A percentile compares a stretch with the other conserved stretches of the same genome.
phyloP scores from a whole-genome alignment of 176 grass and related monocot species.

The sorghum (Sorghum bicolor) region Sorghum_bicolor_NCBIv3 NC_012870.2:57003501-57004000 shows the following conservation, averaged over 20 bases:
- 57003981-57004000: background rate
- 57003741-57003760: background rate
- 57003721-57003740: background rate
- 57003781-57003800: background rate
- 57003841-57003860: constrained; percentile 6
- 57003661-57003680: background rate
- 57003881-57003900: background rate
- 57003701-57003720: background rate
- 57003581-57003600: background rate
- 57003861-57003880: background rate
- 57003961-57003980: constrained; percentile 18
- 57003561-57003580: background rate
- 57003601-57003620: background rate
- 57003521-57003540: background rate
- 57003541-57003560: background rate
- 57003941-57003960: background rate
- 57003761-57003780: background rate
- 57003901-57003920: background rate
- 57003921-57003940: background rate
- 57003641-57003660: background rate
- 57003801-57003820: background rate
- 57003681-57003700: background rate
- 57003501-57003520: background rate
- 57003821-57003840: background rate
- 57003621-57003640: background rate